These are phyloP conservation scores for barley (Hordeum vulgare) DNA, from an alignment of 176 grass and related monocot species.

Conservation along the genomic window DNA sequence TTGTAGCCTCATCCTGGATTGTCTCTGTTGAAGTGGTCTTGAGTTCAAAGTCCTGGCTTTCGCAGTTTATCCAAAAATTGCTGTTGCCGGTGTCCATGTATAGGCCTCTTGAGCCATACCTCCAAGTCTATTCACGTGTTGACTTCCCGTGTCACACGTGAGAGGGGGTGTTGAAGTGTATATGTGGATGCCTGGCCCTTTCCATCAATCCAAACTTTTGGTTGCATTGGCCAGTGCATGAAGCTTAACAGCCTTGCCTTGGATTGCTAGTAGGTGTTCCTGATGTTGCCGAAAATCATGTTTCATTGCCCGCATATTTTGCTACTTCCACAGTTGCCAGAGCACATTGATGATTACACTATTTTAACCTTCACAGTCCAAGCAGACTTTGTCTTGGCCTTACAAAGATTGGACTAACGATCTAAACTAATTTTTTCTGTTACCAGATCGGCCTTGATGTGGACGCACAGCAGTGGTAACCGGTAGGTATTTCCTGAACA, in stretches of 20 bases:
- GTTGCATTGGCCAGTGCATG: too few relatives aligned
- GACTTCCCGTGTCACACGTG: too few relatives aligned
- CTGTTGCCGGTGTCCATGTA: too few relatives aligned
- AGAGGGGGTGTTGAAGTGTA: too few relatives aligned
- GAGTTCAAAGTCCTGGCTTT: too few relatives aligned
- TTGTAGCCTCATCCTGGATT: not conserved
- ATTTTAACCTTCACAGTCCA: not conserved
- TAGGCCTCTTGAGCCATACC: too few relatives aligned
- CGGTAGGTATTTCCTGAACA: not conserved
- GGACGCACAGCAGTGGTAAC: not conserved
- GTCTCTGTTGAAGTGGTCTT: too few relatives aligned
- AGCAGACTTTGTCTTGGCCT: not conserved
- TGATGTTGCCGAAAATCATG: not conserved
- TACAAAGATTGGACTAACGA: not conserved
- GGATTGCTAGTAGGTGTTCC: not conserved
- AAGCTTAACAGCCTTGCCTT: not conserved
- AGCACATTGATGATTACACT: not conserved
- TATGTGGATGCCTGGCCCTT: too few relatives aligned
- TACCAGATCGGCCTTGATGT: not conserved
- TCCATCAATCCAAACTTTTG: too few relatives aligned
- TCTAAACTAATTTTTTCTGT: not conserved
- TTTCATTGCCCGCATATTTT: not conserved
- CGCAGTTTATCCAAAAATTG: too few relatives aligned
- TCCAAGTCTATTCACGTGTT: too few relatives aligned
- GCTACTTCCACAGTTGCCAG: not conserved